A percentile compares a stretch with the other conserved stretches of the same genome.
Conservation (phyloP, 352 stramenopile genomes). For the Phytophthora pseudosyringae region DNA sequence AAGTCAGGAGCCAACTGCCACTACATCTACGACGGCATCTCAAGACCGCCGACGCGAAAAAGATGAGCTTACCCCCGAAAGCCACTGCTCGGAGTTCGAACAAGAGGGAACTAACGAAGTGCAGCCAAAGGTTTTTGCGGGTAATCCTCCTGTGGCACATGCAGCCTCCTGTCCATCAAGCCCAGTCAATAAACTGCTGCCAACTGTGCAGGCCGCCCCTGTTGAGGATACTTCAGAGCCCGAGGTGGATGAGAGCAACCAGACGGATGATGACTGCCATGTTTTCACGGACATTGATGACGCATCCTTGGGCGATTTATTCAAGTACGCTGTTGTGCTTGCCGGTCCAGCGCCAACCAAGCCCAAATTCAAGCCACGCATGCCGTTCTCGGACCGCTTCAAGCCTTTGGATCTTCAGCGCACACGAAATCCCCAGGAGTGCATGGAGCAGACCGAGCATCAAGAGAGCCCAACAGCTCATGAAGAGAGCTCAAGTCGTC, state of each 20-base stretch:
- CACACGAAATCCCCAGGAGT: conserved; percentile 48
- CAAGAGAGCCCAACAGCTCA: conserved; percentile 10
- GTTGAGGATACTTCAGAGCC: conserved; percentile 8
- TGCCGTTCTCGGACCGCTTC: conserved; percentile 42
- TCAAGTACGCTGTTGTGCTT: conserved; percentile 78
- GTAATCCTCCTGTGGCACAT: not conserved
- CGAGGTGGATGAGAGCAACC: conserved; percentile 33
- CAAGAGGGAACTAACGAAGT: conserved; percentile 6
- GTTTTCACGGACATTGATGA: conserved; percentile 49
- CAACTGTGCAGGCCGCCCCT: not conserved
- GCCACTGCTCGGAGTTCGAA: conserved; percentile 11
- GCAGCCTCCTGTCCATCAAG: not conserved
- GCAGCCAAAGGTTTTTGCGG: not conserved
- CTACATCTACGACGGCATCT: not conserved
- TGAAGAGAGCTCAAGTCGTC: conserved; percentile 19
- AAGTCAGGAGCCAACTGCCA: conserved; percentile 1
- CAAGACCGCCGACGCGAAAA: conserved; percentile 3
- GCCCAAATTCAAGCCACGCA: conserved; percentile 39
- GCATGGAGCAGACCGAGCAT: conserved; percentile 29
- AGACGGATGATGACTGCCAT: conserved; percentile 36
- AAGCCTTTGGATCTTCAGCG: conserved; percentile 55
- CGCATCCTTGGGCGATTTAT: conserved; percentile 56
- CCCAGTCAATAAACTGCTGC: not conserved
- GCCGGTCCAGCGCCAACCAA: conserved; percentile 49
- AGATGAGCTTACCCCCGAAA: conserved; percentile 22